Evolutionary conservation across 2,329 filamentous ascomycete genomes (phyloP), one percentile per base, ranked within the genome.

Genomic region (Hymenoscyphus infarciens): DNA sequence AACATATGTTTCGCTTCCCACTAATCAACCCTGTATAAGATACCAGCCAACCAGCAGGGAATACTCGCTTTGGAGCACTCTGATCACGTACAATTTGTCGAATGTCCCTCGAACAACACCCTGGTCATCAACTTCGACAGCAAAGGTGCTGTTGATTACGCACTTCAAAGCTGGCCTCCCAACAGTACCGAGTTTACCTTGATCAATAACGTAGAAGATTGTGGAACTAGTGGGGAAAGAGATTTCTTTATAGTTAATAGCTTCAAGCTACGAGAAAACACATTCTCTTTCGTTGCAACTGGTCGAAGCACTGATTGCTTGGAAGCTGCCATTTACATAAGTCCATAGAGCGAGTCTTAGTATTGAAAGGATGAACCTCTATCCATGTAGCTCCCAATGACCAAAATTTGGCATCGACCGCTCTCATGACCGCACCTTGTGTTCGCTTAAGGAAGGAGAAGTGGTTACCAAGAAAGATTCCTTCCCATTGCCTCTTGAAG

Each of bases 101-200:
- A 54, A 54, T 54, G 19, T 16, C 52, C 52, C 10, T 54, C 19
- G 5, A 54, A 54, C 22, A 54, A 54, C 29, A 54, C 52, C 7
- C 22, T 54, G 52, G 10, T 54, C 52, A 54, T 54, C 10, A 54
- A 54, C 16, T 54, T 54, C 8, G 52, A 54, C 52, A 27, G n/a
- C 8, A 25, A 54, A 54, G 22, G 27, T 27, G 52, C 52, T 13
- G 5, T 54, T 15, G 52, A 54, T 11, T 27, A 54, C 5, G 52
- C 52, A 1, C 22, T 54, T 6, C 19, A 29, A 29, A 54, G 10
- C 10, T 54, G 52, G 52, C 52, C 52, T 27, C 22, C 7, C 13
- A 54, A 54, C 29, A 22, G n/a, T 25, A 54, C 52, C 13, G 52
- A 54, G 5, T 54, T 54, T 29, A 29, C 29, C 29, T 25, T 53